Conservation (phyloP, 1,284 basidiomycete species). For the Ceratobasidium sp. region DNA sequence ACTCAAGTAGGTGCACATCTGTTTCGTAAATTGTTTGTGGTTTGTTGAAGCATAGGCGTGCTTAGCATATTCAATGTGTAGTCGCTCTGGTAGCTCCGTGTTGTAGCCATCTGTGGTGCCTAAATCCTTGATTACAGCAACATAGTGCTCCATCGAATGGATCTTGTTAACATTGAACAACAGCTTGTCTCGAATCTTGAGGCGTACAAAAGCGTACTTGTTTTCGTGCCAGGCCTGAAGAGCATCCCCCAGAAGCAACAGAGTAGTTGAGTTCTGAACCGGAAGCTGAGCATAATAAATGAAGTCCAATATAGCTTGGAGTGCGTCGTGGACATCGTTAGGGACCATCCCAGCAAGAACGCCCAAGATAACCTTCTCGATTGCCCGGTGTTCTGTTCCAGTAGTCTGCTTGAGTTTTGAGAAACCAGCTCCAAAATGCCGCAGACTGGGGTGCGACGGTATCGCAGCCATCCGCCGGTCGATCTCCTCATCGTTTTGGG, state of each 20-base stretch:
- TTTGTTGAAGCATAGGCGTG: conserved; percentile 39
- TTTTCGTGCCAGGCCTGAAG: conserved; percentile 52
- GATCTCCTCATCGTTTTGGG: conserved; percentile 26
- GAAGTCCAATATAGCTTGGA: conserved; percentile 54
- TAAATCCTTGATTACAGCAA: conserved; percentile 2
- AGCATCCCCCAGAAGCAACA: conserved; percentile 49
- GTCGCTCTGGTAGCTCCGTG: conserved; percentile 41
- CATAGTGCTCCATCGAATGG: conserved; percentile 41
- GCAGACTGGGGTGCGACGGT: conserved; percentile 10
- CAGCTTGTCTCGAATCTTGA: background rate
- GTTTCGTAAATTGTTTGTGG: conserved; percentile 1
- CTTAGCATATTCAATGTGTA: conserved; percentile 43
- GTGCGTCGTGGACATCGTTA: conserved; percentile 43
- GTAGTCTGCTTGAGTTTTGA: conserved; percentile 31
- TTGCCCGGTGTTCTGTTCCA: conserved; percentile 40
- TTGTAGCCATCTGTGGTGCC: conserved; percentile 36
- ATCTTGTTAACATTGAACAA: conserved; percentile 19
- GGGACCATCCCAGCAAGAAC: conserved; percentile 47
- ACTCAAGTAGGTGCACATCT: conserved; percentile 38
- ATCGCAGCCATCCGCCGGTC: background rate
- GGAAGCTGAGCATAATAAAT: conserved; percentile 49
- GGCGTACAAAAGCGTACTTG: conserved; percentile 53
- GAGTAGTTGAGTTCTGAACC: conserved; percentile 56
- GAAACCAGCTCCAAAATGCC: conserved; percentile 28
- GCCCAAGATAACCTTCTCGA: conserved; percentile 44